Base-by-base conservation (phyloP, 768 basidiomycete species). In the Rhodotorula kratochvilovae region DNA sequence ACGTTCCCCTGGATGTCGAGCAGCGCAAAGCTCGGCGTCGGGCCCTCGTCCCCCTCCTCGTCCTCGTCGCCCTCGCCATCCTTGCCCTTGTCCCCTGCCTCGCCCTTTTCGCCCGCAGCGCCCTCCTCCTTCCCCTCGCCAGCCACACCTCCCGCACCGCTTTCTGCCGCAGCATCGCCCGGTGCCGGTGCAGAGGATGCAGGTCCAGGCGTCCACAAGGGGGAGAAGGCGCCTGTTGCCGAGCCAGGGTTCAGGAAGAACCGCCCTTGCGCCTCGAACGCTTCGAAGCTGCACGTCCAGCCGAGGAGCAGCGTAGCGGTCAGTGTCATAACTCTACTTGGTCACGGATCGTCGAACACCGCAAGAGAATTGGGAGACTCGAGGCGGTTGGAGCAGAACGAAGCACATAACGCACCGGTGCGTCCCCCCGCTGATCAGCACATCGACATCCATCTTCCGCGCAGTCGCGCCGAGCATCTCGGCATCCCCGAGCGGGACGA, bases 1-100 rank as follows among this genome's bases (percentile, higher is more conserved):
- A 95, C 92, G 5, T 91, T 87, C 10, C 96, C 96, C 81, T 99
- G 96, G 46, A 99, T 89, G 79, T 98, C 96, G 89, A 99, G 92
- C 56, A 98, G 82, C 1, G 96, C 96, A 78, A 99, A 99, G 5
- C 92, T 93, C 1, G 96, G 95, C 3, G 86, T 92, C 5, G 90
- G 88, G 39, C 92, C 91, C 7, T 54, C 58, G 27, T 45, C 56
- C 13, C 36, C 45, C 27, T 46, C 53, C 45, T 54, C 57, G n/a
- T 31, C 53, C 35, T 50, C 59, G 29, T 46, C 45, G 8, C n/a
- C 42, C 50, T 42, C 31, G 15, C 60, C 46, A 17, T 42, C 31
- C 23, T 29, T 43, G 42, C 31, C 33, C 8, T 17, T 33, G 29
- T 17, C 42, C 45, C 16, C 31, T 29, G 59, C 59, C 19, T 25